Evolutionary conservation across 1,139 yeast species (phyloP), one percentile per base, ranked within the genome.

Genomic region (Maudiozyma humilis): DNA sequence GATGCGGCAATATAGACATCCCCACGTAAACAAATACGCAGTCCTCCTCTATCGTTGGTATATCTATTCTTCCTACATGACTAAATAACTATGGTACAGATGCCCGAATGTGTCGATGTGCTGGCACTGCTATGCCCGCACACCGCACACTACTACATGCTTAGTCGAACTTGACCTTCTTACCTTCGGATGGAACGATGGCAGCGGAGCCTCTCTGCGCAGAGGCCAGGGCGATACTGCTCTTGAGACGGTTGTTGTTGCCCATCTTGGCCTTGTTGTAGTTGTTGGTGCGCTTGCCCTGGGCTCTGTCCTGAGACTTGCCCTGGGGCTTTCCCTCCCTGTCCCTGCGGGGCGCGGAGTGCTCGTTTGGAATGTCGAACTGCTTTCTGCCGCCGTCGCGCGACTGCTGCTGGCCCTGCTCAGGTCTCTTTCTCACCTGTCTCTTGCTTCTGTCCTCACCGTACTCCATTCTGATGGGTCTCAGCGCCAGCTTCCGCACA

Each of bases 361-460:
- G 41, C 12, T 41, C 25, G 10, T 29, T 43, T 36, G 56, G 51
- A 16, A 54, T 43, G 40, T 55, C 57, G 40, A 54, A 54, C 2
- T 49, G 38, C 33, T 35, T 43, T 19, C 42, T 47, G 16, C 18
- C 18, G 16, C 35, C 20, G 34, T 42, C 37, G 10, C 16, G 17
- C n/a, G 6, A n/a, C 17, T 23, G 13, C 19, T 29, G 19, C 23
- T 27, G 44, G 25, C 32, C 47, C 36, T 57, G 60, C 8, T 50
- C 63, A 14, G 56, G 60, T 57, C 60, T 51, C 55, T 61, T 52
- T 55, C 45, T 49, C 18, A 57, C 60, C 59, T 62, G 53, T 61
- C 94, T 75, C 65, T 85, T 82, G 35, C 95, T 82, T 67, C 98
- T 75, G 63, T 91, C 97, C 66, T 91, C 96, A 52, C 98, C 98